phyloP scores from a whole-genome alignment of 495 filamentous ascomycete species.

The Penicillium roqueforti region DNA sequence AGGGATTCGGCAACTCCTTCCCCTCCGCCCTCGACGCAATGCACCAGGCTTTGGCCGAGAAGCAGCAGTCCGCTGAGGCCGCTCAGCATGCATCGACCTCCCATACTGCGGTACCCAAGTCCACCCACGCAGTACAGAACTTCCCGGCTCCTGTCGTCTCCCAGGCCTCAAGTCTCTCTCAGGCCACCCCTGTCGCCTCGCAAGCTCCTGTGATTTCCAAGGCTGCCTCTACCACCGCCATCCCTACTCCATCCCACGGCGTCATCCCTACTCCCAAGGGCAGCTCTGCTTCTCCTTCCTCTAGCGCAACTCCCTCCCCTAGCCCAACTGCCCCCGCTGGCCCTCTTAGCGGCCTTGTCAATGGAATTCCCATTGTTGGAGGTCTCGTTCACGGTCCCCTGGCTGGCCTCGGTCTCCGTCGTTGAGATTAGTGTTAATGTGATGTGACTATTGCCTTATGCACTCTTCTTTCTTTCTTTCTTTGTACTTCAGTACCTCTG shows the following conservation, averaged over 20 bases:
- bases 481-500: constrained; percentile 12
- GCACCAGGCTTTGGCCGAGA: constrained; percentile 2
- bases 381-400: constrained; percentile 2
- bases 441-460: neutral
- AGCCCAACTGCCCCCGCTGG: neutral
- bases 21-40: constrained; percentile 18
- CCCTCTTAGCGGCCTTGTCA: constrained; percentile 6
- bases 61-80: neutral
- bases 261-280: neutral
- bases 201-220: neutral
- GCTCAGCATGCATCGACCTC: neutral
- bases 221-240: neutral
- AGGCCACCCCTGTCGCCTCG: neutral
- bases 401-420: constrained; percentile 5
- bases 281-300: constrained; percentile 4
- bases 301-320: constrained; percentile 12
- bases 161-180: neutral
- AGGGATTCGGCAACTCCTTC: constrained; percentile 15
- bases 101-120: neutral
- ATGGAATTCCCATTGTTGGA: constrained; percentile 7
- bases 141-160: neutral
- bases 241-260: neutral
- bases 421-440: neutral
- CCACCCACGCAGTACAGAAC: neutral
- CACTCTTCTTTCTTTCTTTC: constrained; percentile 6